Evolutionary conservation across 495 filamentous ascomycete genomes (phyloP).

Genomic region (Talaromyces liani): DNA sequence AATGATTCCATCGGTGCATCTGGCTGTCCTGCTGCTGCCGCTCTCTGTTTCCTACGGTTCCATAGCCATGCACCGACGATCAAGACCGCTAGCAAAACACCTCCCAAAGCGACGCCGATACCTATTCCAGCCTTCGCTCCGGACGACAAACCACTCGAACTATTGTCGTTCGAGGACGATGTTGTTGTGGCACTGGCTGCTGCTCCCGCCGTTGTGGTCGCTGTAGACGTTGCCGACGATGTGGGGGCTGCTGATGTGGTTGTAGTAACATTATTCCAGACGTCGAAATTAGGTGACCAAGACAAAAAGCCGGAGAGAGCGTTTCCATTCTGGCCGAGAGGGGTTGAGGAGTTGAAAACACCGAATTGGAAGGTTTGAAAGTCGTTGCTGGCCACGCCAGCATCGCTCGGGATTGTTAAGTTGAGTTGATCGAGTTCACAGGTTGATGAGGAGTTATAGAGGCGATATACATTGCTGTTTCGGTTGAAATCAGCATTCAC

Average conservation of each 20-base stretch:
- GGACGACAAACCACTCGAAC: neutral
- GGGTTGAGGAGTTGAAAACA: neutral
- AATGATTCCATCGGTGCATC: neutral
- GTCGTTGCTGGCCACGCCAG: neutral
- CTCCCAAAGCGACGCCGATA: neutral
- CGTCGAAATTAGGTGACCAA: neutral
- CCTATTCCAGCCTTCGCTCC: slow-evolving; percentile 1
- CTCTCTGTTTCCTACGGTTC: neutral
- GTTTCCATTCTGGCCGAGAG: neutral
- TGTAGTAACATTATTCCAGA: neutral
- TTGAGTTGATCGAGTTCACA: slow-evolving; percentile 1
- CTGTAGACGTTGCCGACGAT: neutral
- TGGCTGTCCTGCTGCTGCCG: neutral
- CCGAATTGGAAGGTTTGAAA: neutral
- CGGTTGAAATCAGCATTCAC: neutral
- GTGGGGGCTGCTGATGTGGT: neutral
- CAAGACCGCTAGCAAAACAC: neutral
- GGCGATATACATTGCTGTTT: neutral
- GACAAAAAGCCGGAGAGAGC: neutral
- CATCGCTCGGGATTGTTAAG: neutral
- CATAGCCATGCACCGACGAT: neutral
- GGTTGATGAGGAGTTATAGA: neutral
- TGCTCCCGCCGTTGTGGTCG: neutral
- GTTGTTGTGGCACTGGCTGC: neutral
- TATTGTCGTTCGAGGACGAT: neutral